Conservation (phyloP, 2,329 filamentous ascomycete species). For the Celoporthe dispersa region DNA sequence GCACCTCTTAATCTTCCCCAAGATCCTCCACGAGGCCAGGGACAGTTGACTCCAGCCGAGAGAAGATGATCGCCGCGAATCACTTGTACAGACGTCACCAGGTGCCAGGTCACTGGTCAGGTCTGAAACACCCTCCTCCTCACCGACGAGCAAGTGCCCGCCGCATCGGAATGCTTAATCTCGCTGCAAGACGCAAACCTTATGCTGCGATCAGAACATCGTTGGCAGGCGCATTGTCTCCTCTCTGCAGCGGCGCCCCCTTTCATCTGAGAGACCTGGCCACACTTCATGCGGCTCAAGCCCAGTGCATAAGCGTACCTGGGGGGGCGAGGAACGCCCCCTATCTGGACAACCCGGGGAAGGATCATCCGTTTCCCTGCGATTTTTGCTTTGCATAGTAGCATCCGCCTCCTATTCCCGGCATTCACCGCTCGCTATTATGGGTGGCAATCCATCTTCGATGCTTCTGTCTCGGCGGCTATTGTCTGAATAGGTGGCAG, state of each 20-base stretch:
- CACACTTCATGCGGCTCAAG: not conserved
- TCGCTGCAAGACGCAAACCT: not conserved
- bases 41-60: not conserved
- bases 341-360: not conserved
- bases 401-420: slow-evolving; percentile 7
- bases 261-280: not conserved
- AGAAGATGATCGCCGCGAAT: not conserved
- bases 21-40: not conserved
- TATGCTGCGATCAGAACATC: not conserved
- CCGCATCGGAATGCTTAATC: not conserved
- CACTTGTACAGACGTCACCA: not conserved
- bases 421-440: not conserved
- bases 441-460: not conserved
- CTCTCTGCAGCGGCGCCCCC: not conserved
- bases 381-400: not conserved
- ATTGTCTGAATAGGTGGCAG: not conserved
- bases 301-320: not conserved
- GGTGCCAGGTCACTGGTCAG: not conserved
- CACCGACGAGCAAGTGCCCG: not conserved
- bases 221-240: slow-evolving; percentile 1
- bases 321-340: not conserved
- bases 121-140: not conserved
- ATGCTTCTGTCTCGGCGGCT: not conserved
- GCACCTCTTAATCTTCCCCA: slow-evolving; percentile 5
- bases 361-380: slow-evolving; percentile 7